Percentiles rank a stretch among this genome's conserved stretches.
phyloP scores from a whole-genome alignment of 2,329 filamentous ascomycete species.

The Clarireedia hainanense region DNA sequence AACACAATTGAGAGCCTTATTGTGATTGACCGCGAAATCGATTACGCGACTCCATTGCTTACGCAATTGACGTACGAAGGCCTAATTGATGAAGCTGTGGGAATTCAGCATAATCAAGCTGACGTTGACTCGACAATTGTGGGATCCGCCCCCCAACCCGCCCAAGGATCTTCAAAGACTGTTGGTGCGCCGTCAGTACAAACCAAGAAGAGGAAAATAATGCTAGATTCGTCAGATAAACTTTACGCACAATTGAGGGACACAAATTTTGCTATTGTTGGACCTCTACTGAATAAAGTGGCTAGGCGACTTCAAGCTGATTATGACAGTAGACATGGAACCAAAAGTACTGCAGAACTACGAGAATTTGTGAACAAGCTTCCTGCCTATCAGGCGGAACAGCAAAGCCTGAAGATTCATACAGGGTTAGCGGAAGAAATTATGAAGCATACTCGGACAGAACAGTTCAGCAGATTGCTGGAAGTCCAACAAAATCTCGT shows the following conservation, averaged over 20 bases:
- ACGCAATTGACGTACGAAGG: constrained; percentile 97
- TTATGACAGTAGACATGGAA: constrained; percentile 78
- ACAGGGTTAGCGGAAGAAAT: constrained; percentile 92
- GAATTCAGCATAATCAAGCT: constrained; percentile 84
- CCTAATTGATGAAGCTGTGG: constrained; percentile 86
- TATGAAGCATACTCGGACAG: constrained; percentile 82
- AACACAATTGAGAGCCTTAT: constrained; percentile 83
- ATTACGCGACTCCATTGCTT: constrained; percentile 84
- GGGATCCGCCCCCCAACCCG: constrained; percentile 57
- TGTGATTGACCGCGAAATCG: constrained; percentile 90
- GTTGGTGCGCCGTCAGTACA: constrained; percentile 48
- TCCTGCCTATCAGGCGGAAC: constrained; percentile 86
- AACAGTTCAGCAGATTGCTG: constrained; percentile 78
- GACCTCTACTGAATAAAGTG: constrained; percentile 79
- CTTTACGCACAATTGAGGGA: constrained; percentile 83
- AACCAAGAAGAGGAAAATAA: constrained; percentile 77
- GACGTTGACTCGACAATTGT: constrained; percentile 89
- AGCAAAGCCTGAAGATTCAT: constrained; percentile 85
- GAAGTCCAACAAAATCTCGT: constrained; percentile 96
- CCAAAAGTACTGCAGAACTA: constrained; percentile 83
- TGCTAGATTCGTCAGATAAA: constrained; percentile 81
- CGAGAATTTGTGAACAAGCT: constrained; percentile 93
- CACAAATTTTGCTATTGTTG: constrained; percentile 92
- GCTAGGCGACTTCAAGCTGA: constrained; percentile 79
- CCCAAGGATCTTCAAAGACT: constrained; percentile 46